These are phyloP conservation scores for Trematosphaeria pertusa DNA, from an alignment of 2,329 filamentous ascomycete species.

Conservation along the genomic window DNA sequence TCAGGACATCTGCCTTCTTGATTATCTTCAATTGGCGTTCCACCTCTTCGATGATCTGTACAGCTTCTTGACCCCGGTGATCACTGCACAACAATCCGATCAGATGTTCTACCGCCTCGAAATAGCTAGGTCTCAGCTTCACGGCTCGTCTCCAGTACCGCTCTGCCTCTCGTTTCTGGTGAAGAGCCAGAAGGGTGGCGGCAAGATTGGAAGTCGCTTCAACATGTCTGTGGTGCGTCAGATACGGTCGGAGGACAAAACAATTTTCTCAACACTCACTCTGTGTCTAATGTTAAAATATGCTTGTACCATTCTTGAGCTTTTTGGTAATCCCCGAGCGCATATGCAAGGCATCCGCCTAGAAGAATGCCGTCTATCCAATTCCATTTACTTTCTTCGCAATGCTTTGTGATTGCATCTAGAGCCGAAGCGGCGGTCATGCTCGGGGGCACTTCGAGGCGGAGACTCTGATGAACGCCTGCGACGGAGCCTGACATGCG, in stretches of 20 bases:
- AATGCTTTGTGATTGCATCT: slow-evolving; percentile 45
- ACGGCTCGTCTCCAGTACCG: slow-evolving; percentile 86
- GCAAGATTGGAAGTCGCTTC: slow-evolving; percentile 95
- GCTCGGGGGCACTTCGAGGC: slow-evolving; percentile 39
- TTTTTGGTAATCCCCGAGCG: slow-evolving; percentile 81
- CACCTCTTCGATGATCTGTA: slow-evolving; percentile 85
- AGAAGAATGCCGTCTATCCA: slow-evolving; percentile 95
- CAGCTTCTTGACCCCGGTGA: slow-evolving; percentile 81
- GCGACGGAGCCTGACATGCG: slow-evolving; percentile 44
- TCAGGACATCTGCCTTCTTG: slow-evolving; percentile 56
- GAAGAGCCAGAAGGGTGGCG: slow-evolving; percentile 83
- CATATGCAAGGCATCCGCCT: slow-evolving; percentile 90
- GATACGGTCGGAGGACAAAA: slow-evolving; percentile 13
- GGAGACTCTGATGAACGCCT: slow-evolving; percentile 33
- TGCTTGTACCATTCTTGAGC: slow-evolving; percentile 77
- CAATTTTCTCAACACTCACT: slow-evolving; percentile 48
- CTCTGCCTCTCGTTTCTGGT: slow-evolving; percentile 83
- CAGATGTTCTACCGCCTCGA: slow-evolving; percentile 94
- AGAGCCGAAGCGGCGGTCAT: slow-evolving; percentile 47
- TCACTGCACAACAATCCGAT: slow-evolving; percentile 84
- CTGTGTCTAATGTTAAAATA: slow-evolving; percentile 65
- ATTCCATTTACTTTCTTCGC: slow-evolving; percentile 50
- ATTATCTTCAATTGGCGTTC: slow-evolving; percentile 71
- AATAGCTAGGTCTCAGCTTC: slow-evolving; percentile 81
- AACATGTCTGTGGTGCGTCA: slow-evolving; percentile 68